Percentiles rank a stretch among this genome's conserved stretches.
These are phyloP conservation scores for Phalaenopsis aphrodite DNA, from an alignment of 106 monocot species.

Conservation along the genomic window DNA sequence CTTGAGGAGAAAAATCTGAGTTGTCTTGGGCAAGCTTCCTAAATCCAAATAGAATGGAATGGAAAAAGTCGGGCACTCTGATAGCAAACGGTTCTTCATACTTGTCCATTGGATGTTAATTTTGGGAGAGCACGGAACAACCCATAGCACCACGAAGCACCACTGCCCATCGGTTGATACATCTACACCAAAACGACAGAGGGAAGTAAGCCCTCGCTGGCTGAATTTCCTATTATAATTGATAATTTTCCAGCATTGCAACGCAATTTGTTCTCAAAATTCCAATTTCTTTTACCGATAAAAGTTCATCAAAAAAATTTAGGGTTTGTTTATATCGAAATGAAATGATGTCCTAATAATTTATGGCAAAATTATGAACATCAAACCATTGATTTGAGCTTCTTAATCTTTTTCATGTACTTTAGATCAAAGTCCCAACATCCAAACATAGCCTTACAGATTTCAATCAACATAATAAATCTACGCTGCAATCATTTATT, in stretches of 20 bases:
- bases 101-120: slow-evolving; percentile 56
- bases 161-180: slow-evolving; percentile 89
- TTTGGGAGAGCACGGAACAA: slow-evolving; percentile 53
- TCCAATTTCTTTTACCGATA: too few species aligned
- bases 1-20: slow-evolving; percentile 66
- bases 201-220: background rate
- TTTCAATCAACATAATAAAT: too few species aligned
- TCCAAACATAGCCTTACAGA: too few species aligned
- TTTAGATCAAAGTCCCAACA: too few species aligned
- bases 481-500: too few species aligned
- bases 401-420: too few species aligned
- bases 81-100: slow-evolving; percentile 63
- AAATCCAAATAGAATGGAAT: slow-evolving; percentile 54
- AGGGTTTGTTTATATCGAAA: too few species aligned
- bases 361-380: too few species aligned
- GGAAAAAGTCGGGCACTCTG: slow-evolving; percentile 54
- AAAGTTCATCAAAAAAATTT: too few species aligned
- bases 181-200: slow-evolving; percentile 26
- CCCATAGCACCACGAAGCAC: slow-evolving; percentile 90
- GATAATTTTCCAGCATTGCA: background rate
- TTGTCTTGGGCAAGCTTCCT: slow-evolving; percentile 17
- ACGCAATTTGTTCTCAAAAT: too few species aligned
- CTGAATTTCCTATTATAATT: background rate
- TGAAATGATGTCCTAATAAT: too few species aligned
- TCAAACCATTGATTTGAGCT: too few species aligned